Conservation (phyloP, 2,329 filamentous ascomycete species). For the Proliferodiscus dingleyae region DNA sequence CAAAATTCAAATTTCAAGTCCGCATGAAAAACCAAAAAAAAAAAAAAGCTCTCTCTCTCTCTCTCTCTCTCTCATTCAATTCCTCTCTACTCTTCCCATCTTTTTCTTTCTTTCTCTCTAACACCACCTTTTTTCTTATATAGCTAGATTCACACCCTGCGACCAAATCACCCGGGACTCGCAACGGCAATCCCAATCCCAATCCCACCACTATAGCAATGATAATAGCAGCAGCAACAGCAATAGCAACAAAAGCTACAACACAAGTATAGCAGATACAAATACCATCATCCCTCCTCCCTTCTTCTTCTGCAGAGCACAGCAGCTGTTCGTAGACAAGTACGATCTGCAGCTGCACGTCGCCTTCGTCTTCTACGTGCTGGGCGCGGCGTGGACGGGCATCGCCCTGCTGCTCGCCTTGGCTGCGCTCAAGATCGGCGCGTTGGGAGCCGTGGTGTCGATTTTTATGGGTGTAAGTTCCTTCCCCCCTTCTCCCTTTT, state of each 20-base stretch:
- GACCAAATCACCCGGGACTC: too few relatives aligned
- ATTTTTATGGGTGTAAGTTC: background rate
- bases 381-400: background rate
- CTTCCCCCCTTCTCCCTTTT: too few relatives aligned
- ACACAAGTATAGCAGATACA: background rate
- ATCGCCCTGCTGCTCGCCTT: background rate
- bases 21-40: too few relatives aligned
- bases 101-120: too few relatives aligned
- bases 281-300: conserved; percentile 1
- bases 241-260: too few relatives aligned
- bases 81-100: too few relatives aligned
- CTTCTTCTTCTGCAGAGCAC: conserved; percentile 1
- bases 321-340: background rate
- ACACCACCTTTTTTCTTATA: background rate
- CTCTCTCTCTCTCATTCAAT: too few relatives aligned
- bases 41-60: too few relatives aligned
- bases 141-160: background rate
- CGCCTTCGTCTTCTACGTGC: conserved; percentile 8
- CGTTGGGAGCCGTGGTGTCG: background rate
- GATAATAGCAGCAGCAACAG: too few relatives aligned
- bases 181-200: too few relatives aligned
- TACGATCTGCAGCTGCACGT: conserved; percentile 3
- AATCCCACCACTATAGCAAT: too few relatives aligned
- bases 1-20: too few relatives aligned
- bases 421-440: background rate